These are phyloP conservation scores for Camillea tinctor DNA, from an alignment of 2,329 filamentous ascomycete genomes.

Conservation along the genomic window DNA sequence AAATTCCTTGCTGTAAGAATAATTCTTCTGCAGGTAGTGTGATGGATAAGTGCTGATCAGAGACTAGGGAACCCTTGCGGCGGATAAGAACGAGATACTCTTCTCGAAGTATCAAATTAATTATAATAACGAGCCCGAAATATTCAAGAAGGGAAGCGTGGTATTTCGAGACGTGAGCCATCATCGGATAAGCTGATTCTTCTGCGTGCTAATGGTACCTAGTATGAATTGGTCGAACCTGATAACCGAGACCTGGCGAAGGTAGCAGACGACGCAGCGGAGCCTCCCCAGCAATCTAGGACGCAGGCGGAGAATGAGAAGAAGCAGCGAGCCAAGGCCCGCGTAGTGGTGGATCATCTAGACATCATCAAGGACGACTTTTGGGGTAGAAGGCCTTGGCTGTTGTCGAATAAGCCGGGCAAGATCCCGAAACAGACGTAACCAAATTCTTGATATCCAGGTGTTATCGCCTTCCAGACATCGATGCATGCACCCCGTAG, in stretches of 20 bases:
- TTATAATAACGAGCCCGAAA: conserved; percentile 94
- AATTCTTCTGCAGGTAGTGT: background rate
- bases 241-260: conserved; percentile 44
- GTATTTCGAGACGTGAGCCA: conserved; percentile 72
- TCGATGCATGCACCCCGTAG: background rate
- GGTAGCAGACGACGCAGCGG: conserved; percentile 48
- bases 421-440: conserved; percentile 62
- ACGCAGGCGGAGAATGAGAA: conserved; percentile 80
- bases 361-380: conserved; percentile 97
- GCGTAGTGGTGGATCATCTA: conserved; percentile 77
- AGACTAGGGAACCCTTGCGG: conserved; percentile 71
- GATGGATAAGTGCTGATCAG: conserved; percentile 17
- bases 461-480: background rate
- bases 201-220: conserved; percentile 23
- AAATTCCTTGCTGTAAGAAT: conserved; percentile 67
- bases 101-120: conserved; percentile 89
- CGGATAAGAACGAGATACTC: conserved; percentile 94
- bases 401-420: conserved; percentile 72
- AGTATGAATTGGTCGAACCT: conserved; percentile 72
- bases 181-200: background rate
- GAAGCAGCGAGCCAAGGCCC: conserved; percentile 78
- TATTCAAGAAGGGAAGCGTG: conserved; percentile 91
- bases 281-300: conserved; percentile 63
- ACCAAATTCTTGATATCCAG: conserved; percentile 15
- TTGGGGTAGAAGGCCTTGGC: conserved; percentile 85